Percentiles rank a stretch among this genome's conserved stretches.
Conservation (phyloP, 495 filamentous ascomycete genomes). For the Neurospora sp. region DNA sequence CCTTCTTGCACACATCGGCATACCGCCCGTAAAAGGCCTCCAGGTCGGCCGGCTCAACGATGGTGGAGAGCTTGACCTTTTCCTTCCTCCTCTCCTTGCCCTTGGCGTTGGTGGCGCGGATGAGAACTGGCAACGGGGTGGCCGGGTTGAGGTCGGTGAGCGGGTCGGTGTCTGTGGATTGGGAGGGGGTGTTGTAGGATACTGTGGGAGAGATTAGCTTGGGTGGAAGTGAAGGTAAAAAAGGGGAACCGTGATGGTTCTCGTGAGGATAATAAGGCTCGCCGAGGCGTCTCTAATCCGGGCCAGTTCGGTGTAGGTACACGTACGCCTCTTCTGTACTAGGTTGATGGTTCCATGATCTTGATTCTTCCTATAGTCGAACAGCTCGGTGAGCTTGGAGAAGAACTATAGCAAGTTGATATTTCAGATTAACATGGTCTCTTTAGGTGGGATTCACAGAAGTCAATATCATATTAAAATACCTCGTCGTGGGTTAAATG, state of each 20-base stretch:
- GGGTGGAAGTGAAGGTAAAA: background rate
- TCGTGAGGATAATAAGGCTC: background rate
- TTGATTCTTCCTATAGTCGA: conserved; percentile 55
- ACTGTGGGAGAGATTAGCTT: background rate
- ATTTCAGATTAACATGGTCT: conserved; percentile 9
- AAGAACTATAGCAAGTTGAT: conserved; percentile 59
- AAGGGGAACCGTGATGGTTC: conserved; percentile 8
- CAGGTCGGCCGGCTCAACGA: conserved; percentile 64
- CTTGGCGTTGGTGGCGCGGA: conserved; percentile 77
- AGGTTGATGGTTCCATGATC: conserved; percentile 71
- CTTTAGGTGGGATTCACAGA: conserved; percentile 3
- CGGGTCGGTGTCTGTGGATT: conserved; percentile 23
- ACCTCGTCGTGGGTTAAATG: conserved; percentile 72
- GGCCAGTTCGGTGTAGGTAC: conserved; percentile 4
- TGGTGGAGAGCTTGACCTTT: conserved; percentile 76
- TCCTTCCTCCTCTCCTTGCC: conserved; percentile 35
- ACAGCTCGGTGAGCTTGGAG: conserved; percentile 60
- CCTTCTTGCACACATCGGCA: conserved; percentile 82
- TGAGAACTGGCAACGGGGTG: conserved; percentile 56
- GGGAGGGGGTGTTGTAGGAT: background rate
- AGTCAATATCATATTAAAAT: conserved; percentile 1
- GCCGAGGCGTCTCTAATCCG: background rate
- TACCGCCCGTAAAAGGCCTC: conserved; percentile 77
- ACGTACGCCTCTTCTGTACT: conserved; percentile 70
- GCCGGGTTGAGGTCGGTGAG: conserved; percentile 46